Evolutionary conservation across 1,284 basidiomycete species (phyloP).

Genomic region (Pulveroboletus sp.): DNA sequence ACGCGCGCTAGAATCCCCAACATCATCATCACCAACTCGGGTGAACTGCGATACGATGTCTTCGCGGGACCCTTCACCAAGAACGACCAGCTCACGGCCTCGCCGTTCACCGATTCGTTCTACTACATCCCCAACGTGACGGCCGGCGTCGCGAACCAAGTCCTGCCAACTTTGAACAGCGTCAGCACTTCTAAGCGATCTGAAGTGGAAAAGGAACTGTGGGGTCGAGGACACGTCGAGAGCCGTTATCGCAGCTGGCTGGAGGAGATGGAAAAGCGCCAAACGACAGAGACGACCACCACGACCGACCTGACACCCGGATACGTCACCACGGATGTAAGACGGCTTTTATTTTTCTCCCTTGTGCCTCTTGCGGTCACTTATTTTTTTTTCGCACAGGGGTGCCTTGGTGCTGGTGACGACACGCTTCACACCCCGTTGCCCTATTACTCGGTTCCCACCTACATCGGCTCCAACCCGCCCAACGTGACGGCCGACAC

Average conservation of each 20-base stretch:
- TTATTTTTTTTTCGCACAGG: constrained; percentile 35
- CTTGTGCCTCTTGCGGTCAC: background rate
- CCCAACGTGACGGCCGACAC: constrained; percentile 52
- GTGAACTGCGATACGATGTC: constrained; percentile 75
- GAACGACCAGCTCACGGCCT: constrained; percentile 77
- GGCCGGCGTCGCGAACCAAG: constrained; percentile 49
- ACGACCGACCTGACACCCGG: constrained; percentile 56
- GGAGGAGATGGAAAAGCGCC: constrained; percentile 50
- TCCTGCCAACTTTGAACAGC: constrained; percentile 55
- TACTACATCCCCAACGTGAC: constrained; percentile 57
- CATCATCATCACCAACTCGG: constrained; percentile 73
- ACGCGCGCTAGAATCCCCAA: constrained; percentile 59
- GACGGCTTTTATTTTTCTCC: constrained; percentile 26
- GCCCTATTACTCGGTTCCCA: constrained; percentile 53
- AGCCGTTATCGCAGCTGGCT: constrained; percentile 55
- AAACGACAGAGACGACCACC: constrained; percentile 29
- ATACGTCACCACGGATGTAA: constrained; percentile 73
- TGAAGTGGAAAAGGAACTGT: constrained; percentile 43
- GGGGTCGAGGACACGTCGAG: constrained; percentile 54
- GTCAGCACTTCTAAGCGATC: constrained; percentile 39
- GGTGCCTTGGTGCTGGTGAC: constrained; percentile 72
- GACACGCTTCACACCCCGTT: constrained; percentile 62
- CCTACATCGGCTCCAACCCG: constrained; percentile 58
- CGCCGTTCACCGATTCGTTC: constrained; percentile 65
- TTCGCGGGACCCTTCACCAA: constrained; percentile 70